Evolutionary conservation across 2,329 filamentous ascomycete genomes (phyloP), one percentile per base, ranked within the genome.

Genomic region (Xylariaceae sp.): DNA sequence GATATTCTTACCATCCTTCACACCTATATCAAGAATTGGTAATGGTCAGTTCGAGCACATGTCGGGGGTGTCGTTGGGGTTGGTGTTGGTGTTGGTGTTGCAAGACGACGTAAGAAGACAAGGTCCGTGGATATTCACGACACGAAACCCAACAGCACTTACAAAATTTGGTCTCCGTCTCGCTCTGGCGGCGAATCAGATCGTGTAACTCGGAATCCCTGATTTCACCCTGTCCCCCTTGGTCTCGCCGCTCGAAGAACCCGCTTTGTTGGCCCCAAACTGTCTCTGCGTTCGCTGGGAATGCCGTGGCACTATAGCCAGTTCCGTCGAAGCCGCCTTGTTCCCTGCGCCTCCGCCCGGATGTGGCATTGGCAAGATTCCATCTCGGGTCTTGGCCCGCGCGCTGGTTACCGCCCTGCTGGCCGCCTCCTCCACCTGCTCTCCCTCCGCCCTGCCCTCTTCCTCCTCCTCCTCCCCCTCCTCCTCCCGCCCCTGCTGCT

Each of bases 111-210:
- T 52, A 18, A n/a, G 13, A 8, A 7, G 15, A 23, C 8, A 30
- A 34, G 17, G 49, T 13, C 13, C 37, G 10, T 7, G 23, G 23
- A 30, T 30, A 3, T 42, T 9, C 13, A 9, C 37, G 9, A 9
- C 8, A 5, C 5, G 17, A 23, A 39, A 34, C 17, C 8, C 9
- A 9, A 18, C 13, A 18, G n/a, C 17, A 54, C 59, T 56, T 58
- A 61, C 59, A 57, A 45, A 56, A 47, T 15, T 3, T 54, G 18
- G 56, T 59, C 53, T 44, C 23, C 2, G 51, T 2, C 13, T 23
- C 45, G 10, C 35, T 34, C 18, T 13, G 35, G n/a, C 30, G n/a
- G 34, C 56, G 53, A 34, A 47, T 52, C 45, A 23, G 51, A 10
- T 39, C 45, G 4, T 45, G 48, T 30, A 30, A 5, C 23, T 30